These are phyloP conservation scores for Paulownia fortunei DNA, from an alignment of 257 asterid species.

Conservation along the genomic window DNA sequence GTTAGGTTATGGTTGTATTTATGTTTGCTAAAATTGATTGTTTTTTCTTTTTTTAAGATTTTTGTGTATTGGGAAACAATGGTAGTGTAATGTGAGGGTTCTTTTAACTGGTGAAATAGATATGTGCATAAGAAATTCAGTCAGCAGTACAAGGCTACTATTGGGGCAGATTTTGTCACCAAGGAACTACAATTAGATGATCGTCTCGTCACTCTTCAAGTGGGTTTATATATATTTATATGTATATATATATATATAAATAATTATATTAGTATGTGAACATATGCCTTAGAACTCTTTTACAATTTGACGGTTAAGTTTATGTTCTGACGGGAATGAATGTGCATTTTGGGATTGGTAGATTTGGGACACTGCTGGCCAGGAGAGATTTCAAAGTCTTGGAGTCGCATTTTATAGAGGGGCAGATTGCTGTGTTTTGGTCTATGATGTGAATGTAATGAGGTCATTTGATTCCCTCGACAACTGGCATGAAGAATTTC, in stretches of 20 bases:
- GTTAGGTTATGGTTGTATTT: neutral
- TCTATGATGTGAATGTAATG: constrained; percentile 89
- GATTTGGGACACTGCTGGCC: constrained; percentile 99
- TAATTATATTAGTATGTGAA: too few relatives aligned
- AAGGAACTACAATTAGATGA: constrained; percentile 95
- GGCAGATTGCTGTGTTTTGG: constrained; percentile 95
- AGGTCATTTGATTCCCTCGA: constrained; percentile 91
- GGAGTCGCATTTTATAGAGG: constrained; percentile 98
- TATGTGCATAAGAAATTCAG: constrained; percentile 95
- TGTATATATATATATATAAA: too few relatives aligned
- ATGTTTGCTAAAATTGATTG: neutral
- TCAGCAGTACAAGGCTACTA: constrained; percentile 97
- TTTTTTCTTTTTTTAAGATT: neutral
- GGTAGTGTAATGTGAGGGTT: constrained; percentile 6
- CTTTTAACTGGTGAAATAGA: constrained; percentile 59
- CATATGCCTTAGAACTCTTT: too few relatives aligned
- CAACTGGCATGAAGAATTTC: constrained; percentile 98
- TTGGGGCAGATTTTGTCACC: constrained; percentile 99
- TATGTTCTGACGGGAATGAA: constrained; percentile 11
- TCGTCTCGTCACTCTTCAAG: constrained; percentile 94
- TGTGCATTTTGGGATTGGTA: constrained; percentile 41
- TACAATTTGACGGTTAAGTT: too few relatives aligned
- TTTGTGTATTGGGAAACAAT: too few relatives aligned
- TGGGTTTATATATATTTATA: too few relatives aligned
- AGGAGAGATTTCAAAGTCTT: constrained; percentile 97